phyloP scores from a whole-genome alignment of 2,329 filamentous ascomycete species.

The Calonectria fujianensis region DNA sequence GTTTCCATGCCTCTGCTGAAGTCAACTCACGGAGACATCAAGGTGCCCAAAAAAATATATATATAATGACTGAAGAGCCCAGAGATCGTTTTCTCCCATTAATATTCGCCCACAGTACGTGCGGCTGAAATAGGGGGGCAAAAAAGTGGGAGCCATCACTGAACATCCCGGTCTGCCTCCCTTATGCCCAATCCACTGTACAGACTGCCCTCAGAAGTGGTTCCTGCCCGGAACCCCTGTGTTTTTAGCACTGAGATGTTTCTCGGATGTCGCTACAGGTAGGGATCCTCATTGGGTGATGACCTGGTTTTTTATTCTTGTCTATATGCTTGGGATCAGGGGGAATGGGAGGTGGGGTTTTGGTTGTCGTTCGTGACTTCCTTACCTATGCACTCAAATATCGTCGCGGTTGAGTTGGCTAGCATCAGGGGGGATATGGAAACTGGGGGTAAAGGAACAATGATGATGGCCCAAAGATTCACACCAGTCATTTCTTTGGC shows the following conservation, averaged over 20 bases:
- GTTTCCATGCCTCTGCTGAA: neutral
- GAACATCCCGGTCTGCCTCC: neutral
- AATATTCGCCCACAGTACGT: too few species aligned
- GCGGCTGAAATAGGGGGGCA: neutral
- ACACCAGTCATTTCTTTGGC: neutral
- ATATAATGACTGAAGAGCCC: neutral
- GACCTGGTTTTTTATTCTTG: neutral
- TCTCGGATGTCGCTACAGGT: neutral
- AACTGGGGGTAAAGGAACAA: neutral
- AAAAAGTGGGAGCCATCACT: slow-evolving; percentile 1
- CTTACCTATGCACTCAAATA: neutral
- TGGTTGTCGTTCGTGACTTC: neutral
- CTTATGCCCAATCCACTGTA: neutral
- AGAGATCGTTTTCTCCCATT: neutral
- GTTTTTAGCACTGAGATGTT: neutral
- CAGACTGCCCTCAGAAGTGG: neutral
- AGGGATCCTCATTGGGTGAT: neutral
- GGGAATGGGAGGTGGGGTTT: neutral
- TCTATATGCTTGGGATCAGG: neutral
- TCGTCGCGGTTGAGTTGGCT: neutral
- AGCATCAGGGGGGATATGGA: neutral
- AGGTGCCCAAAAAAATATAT: neutral
- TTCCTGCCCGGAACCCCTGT: neutral
- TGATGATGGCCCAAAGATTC: neutral
- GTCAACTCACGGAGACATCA: neutral